Evolutionary conservation across 306 rosid genomes (phyloP).

Genomic region (Hippophae rhamnoides): DNA sequence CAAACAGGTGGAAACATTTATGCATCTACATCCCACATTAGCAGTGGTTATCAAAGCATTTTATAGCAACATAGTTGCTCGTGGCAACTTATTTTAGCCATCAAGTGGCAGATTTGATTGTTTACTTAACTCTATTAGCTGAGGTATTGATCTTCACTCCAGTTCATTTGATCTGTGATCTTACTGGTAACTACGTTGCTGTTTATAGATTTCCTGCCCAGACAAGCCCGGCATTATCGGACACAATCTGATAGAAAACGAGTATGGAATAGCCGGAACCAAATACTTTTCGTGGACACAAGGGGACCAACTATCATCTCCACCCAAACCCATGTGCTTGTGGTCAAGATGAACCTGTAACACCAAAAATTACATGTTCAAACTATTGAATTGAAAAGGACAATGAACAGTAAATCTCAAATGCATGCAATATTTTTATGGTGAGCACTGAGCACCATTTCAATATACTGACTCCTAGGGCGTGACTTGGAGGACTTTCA

Average conservation of each 20-base stretch:
- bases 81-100: neutral
- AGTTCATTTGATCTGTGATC: neutral
- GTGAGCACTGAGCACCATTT: neutral
- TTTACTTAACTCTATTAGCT: neutral
- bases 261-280: conserved; percentile 46
- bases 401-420: neutral
- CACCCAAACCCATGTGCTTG: conserved; percentile 91
- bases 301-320: conserved; percentile 98
- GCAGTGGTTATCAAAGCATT: neutral
- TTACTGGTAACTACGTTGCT: conserved; percentile 40
- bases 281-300: conserved; percentile 54
- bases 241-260: conserved; percentile 56
- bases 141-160: neutral
- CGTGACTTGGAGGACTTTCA: too few species aligned
- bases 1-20: too few species aligned
- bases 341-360: conserved; percentile 86
- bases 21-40: neutral
- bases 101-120: neutral
- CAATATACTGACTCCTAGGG: too few species aligned
- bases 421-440: neutral
- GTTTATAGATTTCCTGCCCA: conserved; percentile 56
- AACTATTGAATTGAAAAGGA: neutral
- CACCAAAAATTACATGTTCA: conserved; percentile 5
- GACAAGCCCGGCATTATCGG: conserved; percentile 48
- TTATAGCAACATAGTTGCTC: neutral